These are phyloP conservation scores for Epichloe hybrida DNA, from an alignment of 2,329 filamentous ascomycete genomes.

Conservation along the genomic window DNA sequence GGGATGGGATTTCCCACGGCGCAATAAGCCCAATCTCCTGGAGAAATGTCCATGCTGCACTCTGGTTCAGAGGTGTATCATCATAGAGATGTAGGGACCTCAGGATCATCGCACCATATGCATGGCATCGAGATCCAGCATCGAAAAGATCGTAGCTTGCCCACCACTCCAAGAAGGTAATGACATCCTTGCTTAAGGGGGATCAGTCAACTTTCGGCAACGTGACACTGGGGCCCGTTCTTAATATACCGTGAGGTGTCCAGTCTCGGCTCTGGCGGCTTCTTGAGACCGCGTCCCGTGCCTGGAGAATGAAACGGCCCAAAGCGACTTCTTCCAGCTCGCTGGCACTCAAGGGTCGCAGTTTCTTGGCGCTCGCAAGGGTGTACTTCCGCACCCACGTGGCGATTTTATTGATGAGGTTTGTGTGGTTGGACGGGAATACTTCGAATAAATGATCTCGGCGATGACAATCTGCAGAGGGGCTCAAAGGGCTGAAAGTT, in stretches of 20 bases:
- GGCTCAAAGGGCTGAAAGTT: slow-evolving; percentile 40
- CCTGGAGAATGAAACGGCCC: slow-evolving; percentile 34
- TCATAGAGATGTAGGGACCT: slow-evolving; percentile 47
- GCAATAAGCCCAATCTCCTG: slow-evolving; percentile 61
- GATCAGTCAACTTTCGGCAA: slow-evolving; percentile 16
- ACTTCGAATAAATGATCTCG: slow-evolving; percentile 48
- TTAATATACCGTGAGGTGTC: slow-evolving; percentile 34
- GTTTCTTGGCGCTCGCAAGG: slow-evolving; percentile 8
- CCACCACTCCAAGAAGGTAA: slow-evolving; percentile 60
- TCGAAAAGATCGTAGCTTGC: slow-evolving; percentile 42
- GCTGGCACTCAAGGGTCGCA: slow-evolving; percentile 6
- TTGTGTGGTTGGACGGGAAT: slow-evolving; percentile 17
- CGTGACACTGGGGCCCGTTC: slow-evolving; percentile 14
- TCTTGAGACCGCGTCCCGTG: slow-evolving; percentile 34
- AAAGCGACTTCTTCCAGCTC: slow-evolving; percentile 16
- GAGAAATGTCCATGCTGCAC: slow-evolving; percentile 49
- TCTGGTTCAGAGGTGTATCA: slow-evolving; percentile 25
- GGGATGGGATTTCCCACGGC: slow-evolving; percentile 55
- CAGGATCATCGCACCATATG: slow-evolving; percentile 51
- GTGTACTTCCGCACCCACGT: slow-evolving; percentile 21
- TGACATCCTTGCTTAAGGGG: slow-evolving; percentile 30
- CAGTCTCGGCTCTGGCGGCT: slow-evolving; percentile 36
- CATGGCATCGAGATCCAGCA: slow-evolving; percentile 37
- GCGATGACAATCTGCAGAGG: slow-evolving; percentile 33
- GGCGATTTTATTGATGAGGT: slow-evolving; percentile 18